phyloP scores from a whole-genome alignment of 371 early-diverging fungal species.

The Rhizopus microsporus region DNA sequence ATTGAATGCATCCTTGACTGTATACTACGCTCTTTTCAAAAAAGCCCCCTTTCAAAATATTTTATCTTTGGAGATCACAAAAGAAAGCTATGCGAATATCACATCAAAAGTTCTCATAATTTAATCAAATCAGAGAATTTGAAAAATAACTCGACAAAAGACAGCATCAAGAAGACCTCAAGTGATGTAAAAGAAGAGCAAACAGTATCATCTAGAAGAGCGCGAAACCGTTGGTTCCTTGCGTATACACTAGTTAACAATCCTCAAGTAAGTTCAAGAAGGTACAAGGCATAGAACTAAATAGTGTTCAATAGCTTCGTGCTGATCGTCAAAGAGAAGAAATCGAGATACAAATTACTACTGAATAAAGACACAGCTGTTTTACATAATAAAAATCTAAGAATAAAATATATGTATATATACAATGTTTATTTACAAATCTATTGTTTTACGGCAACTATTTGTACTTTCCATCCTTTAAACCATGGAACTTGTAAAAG shows the following conservation, averaged over 20 bases:
- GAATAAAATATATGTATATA: neutral
- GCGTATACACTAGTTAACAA: slow-evolving; percentile 44
- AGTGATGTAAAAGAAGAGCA: neutral
- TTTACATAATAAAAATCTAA: no score
- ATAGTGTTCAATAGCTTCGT: slow-evolving; percentile 7
- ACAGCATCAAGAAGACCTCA: neutral
- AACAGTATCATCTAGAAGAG: slow-evolving; percentile 12
- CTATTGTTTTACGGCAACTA: slow-evolving; percentile 31
- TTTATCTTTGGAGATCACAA: neutral
- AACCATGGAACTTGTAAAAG: slow-evolving; percentile 41
- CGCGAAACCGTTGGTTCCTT: slow-evolving; percentile 47
- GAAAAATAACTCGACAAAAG: neutral
- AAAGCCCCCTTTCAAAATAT: neutral
- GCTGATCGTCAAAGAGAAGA: neutral
- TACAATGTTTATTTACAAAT: neutral
- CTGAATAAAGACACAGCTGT: no score
- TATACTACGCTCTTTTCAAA: neutral
- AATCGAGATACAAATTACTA: no score
- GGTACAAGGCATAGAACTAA: neutral
- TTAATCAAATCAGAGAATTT: neutral
- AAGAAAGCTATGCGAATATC: slow-evolving; percentile 1
- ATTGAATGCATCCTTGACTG: slow-evolving; percentile 35
- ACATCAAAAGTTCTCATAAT: neutral
- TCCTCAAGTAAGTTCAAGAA: slow-evolving; percentile 32
- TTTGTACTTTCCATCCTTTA: slow-evolving; percentile 42